These are phyloP conservation scores for Pontederia paniculata DNA, from an alignment of 176 grass and related monocot genomes.

Conservation along the genomic window DNA sequence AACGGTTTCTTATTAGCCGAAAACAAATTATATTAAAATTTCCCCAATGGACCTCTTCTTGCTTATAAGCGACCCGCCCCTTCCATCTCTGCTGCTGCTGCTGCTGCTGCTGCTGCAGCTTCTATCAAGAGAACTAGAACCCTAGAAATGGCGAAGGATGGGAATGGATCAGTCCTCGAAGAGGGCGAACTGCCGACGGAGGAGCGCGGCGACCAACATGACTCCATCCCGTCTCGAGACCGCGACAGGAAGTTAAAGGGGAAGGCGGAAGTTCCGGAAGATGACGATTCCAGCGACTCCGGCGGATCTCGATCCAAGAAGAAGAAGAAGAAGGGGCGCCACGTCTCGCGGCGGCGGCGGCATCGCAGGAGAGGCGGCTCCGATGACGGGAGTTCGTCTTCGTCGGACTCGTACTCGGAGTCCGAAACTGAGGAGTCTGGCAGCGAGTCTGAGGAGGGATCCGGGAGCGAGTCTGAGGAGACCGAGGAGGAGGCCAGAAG, in stretches of 20 bases:
- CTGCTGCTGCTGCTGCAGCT: background rate
- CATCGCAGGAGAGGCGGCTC: constrained; percentile 25
- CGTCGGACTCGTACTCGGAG: constrained; percentile 43
- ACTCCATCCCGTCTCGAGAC: constrained; percentile 10
- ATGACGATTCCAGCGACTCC: constrained; percentile 38
- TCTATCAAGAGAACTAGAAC: background rate
- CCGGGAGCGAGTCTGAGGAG: constrained; percentile 26
- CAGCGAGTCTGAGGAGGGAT: constrained; percentile 19
- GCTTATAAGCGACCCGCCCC: too few species aligned
- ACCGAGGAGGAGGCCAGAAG: constrained; percentile 42
- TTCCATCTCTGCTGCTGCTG: too few species aligned
- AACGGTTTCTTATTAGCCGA: too few species aligned
- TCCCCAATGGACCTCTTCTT: too few species aligned
- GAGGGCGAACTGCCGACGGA: constrained; percentile 1
- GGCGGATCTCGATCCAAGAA: constrained; percentile 36
- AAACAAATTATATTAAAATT: too few species aligned
- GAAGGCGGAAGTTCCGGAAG: constrained; percentile 22
- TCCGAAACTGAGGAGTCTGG: constrained; percentile 21
- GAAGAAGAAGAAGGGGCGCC: constrained; percentile 39
- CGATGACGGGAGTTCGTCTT: constrained; percentile 45
- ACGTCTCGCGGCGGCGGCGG: constrained; percentile 13
- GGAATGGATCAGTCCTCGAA: constrained; percentile 5
- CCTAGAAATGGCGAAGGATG: constrained; percentile 20
- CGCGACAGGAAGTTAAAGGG: constrained; percentile 37
- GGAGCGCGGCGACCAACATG: constrained; percentile 13